Percentiles rank a stretch among this genome's conserved stretches.
Evolutionary conservation across 192 early-diverging fungal species (phyloP).

Genomic region (Gamsiella multidivaricata): DNA sequence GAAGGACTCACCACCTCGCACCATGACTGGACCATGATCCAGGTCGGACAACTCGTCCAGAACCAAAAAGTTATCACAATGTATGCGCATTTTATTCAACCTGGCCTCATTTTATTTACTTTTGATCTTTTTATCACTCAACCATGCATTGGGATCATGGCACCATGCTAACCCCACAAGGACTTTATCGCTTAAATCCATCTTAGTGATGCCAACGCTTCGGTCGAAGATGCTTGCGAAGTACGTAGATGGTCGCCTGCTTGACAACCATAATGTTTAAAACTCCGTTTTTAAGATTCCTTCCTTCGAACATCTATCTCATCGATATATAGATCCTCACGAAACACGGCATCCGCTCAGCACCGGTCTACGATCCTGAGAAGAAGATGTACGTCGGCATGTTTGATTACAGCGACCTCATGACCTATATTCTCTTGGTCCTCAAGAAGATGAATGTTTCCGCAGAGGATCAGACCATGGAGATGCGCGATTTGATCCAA

Average conservation of each 20-base stretch:
- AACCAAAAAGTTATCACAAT: constrained; percentile 73
- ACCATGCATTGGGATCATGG: too few species aligned
- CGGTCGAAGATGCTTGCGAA: constrained; percentile 80
- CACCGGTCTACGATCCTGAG: constrained; percentile 74
- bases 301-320: background rate
- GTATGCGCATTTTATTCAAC: too few species aligned
- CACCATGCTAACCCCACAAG: background rate
- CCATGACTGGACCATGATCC: constrained; percentile 74
- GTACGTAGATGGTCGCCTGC: background rate
- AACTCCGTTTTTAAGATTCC: background rate
- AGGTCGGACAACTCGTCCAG: constrained; percentile 67
- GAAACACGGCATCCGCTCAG: constrained; percentile 79
- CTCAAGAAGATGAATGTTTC: constrained; percentile 61
- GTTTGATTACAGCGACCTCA: constrained; percentile 89
- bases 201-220: constrained; percentile 60
- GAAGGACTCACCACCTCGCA: constrained; percentile 58
- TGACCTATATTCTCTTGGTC: constrained; percentile 76
- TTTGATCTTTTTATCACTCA: too few species aligned
- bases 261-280: background rate
- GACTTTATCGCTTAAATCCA: background rate
- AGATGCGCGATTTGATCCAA: constrained; percentile 67
- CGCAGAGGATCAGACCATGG: constrained; percentile 51
- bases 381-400: constrained; percentile 77
- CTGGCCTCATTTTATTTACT: too few species aligned
- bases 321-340: constrained; percentile 61